Percentiles rank a stretch among this genome's conserved stretches.
phyloP scores from a whole-genome alignment of 371 early-diverging fungal genomes.

The Dinochytrium kinnereticum region DNA sequence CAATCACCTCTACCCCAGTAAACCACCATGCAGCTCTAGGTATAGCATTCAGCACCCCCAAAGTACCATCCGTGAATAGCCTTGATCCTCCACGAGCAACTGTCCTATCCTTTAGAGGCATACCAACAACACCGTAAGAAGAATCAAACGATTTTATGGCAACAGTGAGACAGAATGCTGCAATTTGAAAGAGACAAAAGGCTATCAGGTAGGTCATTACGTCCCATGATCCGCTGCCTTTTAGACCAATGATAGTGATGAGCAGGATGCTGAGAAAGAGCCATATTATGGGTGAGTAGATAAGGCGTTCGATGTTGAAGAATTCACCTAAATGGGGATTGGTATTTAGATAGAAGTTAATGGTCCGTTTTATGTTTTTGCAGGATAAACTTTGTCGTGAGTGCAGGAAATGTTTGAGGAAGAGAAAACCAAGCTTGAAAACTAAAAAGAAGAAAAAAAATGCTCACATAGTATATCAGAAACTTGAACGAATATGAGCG shows the following conservation, averaged over 20 bases:
- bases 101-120: neutral
- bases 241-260: neutral
- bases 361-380: neutral
- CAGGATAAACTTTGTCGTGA: too few species aligned
- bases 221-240: conserved; percentile 4
- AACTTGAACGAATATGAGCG: neutral
- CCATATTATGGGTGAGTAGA: conserved; percentile 1
- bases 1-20: conserved; percentile 16
- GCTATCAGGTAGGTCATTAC: neutral
- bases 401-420: too few species aligned
- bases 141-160: conserved; percentile 2
- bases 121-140: neutral
- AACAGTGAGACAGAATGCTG: conserved; percentile 12
- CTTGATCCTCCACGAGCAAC: neutral
- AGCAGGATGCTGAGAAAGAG: neutral
- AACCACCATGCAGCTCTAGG: conserved; percentile 15
- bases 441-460: neutral
- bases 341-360: neutral
- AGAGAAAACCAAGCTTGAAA: neutral
- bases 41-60: conserved; percentile 9
- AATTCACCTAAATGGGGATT: neutral
- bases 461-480: conserved; percentile 1
- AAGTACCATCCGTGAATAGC: conserved; percentile 3
- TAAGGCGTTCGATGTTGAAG: neutral
- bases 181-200: conserved; percentile 10